Conservation (phyloP, 306 rosid genomes). For the Crataegus laevigata region DNA sequence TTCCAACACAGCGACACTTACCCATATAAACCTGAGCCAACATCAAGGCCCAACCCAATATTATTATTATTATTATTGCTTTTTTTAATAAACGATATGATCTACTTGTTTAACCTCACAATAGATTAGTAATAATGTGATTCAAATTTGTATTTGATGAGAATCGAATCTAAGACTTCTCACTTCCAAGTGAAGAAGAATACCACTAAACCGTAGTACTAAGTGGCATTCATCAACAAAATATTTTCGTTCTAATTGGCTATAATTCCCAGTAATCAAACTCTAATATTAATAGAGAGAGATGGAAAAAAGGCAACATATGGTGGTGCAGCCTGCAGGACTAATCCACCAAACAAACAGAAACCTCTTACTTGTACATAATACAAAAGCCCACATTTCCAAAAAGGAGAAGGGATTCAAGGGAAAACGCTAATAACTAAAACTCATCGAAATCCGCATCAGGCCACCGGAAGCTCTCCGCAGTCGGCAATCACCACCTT, state of each 20-base stretch:
- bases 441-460: slow-evolving; percentile 9
- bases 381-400: slow-evolving; percentile 8
- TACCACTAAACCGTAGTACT: too few species aligned
- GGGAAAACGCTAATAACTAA: not conserved
- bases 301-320: not conserved
- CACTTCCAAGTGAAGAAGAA: too few species aligned
- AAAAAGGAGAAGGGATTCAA: not conserved
- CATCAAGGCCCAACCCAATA: too few species aligned
- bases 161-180: too few species aligned
- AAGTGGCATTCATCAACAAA: not conserved
- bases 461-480: slow-evolving; percentile 84
- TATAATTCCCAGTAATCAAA: not conserved
- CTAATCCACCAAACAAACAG: not conserved
- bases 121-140: too few species aligned
- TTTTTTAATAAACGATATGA: too few species aligned
- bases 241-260: not conserved
- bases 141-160: too few species aligned
- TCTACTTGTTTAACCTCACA: too few species aligned
- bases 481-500: slow-evolving; percentile 72
- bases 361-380: slow-evolving; percentile 8
- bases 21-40: too few species aligned
- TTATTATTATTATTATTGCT: too few species aligned
- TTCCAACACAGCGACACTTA: too few species aligned
- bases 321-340: not conserved
- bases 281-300: not conserved